phyloP scores from a whole-genome alignment of 305 asterid genomes.

The Fraxinus sp. region DNA sequence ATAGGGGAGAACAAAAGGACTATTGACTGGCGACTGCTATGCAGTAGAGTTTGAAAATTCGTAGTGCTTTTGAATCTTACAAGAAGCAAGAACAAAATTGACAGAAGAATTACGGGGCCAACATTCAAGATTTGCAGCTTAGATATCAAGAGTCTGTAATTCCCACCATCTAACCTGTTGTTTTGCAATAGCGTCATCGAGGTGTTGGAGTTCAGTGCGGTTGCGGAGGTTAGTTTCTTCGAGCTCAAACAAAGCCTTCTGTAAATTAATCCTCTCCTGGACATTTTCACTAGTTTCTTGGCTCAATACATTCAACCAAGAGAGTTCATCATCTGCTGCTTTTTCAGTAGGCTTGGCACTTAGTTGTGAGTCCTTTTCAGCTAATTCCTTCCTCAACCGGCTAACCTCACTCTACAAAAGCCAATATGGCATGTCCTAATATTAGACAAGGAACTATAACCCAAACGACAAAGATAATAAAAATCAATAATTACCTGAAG shows the following conservation, averaged over 20 bases:
- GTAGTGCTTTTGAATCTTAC: constrained; percentile 4
- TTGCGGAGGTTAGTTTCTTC: constrained; percentile 89
- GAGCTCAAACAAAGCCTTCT: constrained; percentile 83
- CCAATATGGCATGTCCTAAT: constrained; percentile 20
- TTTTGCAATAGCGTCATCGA: constrained; percentile 80
- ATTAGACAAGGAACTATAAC: constrained; percentile 15
- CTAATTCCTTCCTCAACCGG: constrained; percentile 72
- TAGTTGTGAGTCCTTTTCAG: constrained; percentile 83
- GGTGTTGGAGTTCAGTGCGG: constrained; percentile 78
- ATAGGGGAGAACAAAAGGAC: constrained; percentile 12
- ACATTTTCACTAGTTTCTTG: constrained; percentile 95
- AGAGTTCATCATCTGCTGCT: constrained; percentile 67
- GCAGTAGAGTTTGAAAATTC: constrained; percentile 16
- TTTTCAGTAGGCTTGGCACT: constrained; percentile 75
- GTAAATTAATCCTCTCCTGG: constrained; percentile 91
- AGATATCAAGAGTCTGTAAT: neutral
- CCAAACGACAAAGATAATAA: constrained; percentile 18
- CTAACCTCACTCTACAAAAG: constrained; percentile 74
- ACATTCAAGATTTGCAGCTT: constrained; percentile 1
- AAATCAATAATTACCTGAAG: constrained; percentile 64
- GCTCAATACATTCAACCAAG: constrained; percentile 72
- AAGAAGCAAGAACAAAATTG: constrained; percentile 17
- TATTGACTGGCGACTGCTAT: constrained; percentile 1
- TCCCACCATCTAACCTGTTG: constrained; percentile 56
- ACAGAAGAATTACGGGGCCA: constrained; percentile 2